Evolutionary conservation across 306 rosid genomes (phyloP), one percentile per base, ranked within the genome.

Genomic region (Sophora flavescens): DNA sequence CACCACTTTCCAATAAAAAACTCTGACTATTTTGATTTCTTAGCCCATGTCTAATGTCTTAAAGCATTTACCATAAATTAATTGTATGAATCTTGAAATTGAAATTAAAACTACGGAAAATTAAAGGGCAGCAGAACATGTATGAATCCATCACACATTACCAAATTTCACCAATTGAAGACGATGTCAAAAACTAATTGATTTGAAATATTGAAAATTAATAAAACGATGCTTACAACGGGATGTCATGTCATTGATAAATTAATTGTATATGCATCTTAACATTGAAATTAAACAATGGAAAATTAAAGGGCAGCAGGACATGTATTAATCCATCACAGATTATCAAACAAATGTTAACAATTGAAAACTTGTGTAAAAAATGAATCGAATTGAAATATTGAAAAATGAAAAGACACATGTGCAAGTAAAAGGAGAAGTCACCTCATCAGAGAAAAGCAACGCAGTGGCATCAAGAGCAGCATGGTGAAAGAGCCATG

Each of bases 401-500:
- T 18, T 12, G 10, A 13, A 22, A 8, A 35, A 35, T 35, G 6
- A 35, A 35, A 35, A 35, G 39, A 4, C 39, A 35, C 15, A 65
- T 28, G 69, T 63, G 7, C 13, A 16, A 15, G 38, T 57, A 48
- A 70, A 51, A 17, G n/a, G n/a, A n/a, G n/a, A 22, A 3, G 17
- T 63, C 54, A 89, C 98, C 93, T 93, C 97, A 67, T 93, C 93
- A 39, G 78, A 74, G 81, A 91, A 91, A 65, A 90, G 85, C 85
- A 93, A 69, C 12, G 94, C 79, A 47, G 85, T 75, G 22, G 86
- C 85, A 72, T 93, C 96, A 60, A 91, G 90, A 59, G 84, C 96
- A 84, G 84, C 87, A 59, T 91, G 96, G 72, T 90, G 63, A 83
- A 93, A 88, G 18, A 93, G 89, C 98, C 98, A 93, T 51, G 98